Evolutionary conservation across 768 basidiomycete species (phyloP).

Genomic region (Pleurotus ostreatus): DNA sequence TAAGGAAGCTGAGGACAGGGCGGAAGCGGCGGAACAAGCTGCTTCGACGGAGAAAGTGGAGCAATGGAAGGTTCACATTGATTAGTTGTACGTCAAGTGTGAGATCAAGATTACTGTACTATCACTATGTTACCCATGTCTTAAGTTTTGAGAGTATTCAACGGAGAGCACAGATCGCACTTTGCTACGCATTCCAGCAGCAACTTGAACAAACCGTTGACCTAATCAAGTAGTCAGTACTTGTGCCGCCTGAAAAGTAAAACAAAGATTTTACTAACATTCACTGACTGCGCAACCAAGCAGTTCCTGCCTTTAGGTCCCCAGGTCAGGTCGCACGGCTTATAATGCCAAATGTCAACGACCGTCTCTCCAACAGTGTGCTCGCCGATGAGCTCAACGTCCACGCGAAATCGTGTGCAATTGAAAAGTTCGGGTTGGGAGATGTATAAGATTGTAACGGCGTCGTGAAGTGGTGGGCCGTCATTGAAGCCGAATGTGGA

Average conservation of each 20-base stretch:
- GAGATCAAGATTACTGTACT: no score
- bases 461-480: conserved; percentile 87
- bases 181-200: conserved; percentile 55
- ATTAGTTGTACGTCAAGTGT: no score
- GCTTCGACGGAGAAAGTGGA: no score
- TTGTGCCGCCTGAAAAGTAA: neutral
- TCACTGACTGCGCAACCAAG: conserved; percentile 57
- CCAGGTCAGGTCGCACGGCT: conserved; percentile 62
- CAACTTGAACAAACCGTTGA: conserved; percentile 59
- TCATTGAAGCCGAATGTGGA: conserved; percentile 76
- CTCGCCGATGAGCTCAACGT: conserved; percentile 69
- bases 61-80: no score
- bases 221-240: conserved; percentile 32
- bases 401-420: conserved; percentile 66
- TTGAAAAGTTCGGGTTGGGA: conserved; percentile 64
- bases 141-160: conserved; percentile 32
- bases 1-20: no score
- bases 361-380: conserved; percentile 76
- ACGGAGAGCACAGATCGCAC: conserved; percentile 58
- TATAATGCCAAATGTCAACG: conserved; percentile 73
- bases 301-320: conserved; percentile 74
- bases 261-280: conserved; percentile 42
- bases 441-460: conserved; percentile 77
- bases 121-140: no score
- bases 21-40: no score